A percentile compares a stretch with the other conserved stretches of the same genome.
phyloP scores from a whole-genome alignment of 768 basidiomycete genomes.

The Pleurotus cornucopiae region DNA sequence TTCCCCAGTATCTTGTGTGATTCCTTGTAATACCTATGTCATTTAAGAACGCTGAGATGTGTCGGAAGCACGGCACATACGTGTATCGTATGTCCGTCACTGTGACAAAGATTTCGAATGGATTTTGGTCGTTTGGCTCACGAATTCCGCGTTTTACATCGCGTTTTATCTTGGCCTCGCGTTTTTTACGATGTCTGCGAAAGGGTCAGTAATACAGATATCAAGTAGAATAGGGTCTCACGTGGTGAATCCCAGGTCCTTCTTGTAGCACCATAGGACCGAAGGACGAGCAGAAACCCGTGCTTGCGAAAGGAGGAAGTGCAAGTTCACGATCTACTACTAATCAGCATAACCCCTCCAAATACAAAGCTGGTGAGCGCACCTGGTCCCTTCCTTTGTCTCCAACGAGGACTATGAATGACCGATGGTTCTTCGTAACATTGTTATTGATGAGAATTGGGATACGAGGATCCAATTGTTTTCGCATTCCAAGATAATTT shows the following conservation, averaged over 20 bases:
- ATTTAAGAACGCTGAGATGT: not conserved
- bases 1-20: constrained; percentile 95
- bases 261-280: constrained; percentile 99
- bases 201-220: constrained; percentile 4
- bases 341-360: not conserved
- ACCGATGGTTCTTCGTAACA: constrained; percentile 89
- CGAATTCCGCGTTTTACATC: constrained; percentile 93
- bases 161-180: constrained; percentile 94
- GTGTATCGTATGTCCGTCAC: constrained; percentile 99
- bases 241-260: constrained; percentile 95
- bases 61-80: constrained; percentile 37
- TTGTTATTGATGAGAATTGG: constrained; percentile 90
- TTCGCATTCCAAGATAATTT: constrained; percentile 50
- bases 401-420: constrained; percentile 94
- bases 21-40: constrained; percentile 86
- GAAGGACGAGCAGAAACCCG: constrained; percentile 85
- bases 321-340: constrained; percentile 83
- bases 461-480: constrained; percentile 90
- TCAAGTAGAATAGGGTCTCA: constrained; percentile 24
- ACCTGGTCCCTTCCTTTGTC: constrained; percentile 93
- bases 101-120: constrained; percentile 96
- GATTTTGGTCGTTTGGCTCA: constrained; percentile 92
- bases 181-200: constrained; percentile 87
- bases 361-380: constrained; percentile 14
- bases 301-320: constrained; percentile 90